A percentile compares a stretch with the other conserved stretches of the same genome.
Conservation (phyloP, 192 early-diverging fungal genomes). For the Coemansia sp. region DNA sequence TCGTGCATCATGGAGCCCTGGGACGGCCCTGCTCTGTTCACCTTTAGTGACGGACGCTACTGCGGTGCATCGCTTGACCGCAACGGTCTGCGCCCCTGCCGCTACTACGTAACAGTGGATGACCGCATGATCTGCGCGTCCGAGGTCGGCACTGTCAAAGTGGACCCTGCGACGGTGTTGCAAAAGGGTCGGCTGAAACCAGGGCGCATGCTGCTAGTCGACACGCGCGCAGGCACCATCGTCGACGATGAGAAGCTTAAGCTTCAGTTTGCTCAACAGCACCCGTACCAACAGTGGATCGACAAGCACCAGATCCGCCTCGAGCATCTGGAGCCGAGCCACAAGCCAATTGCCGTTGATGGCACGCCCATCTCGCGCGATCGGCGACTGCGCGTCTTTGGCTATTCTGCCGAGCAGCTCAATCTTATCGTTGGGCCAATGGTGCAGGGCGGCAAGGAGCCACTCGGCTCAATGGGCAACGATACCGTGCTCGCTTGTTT, state of each 20-base stretch:
- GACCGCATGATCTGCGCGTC: constrained; percentile 98
- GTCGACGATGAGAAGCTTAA: constrained; percentile 93
- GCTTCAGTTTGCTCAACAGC: constrained; percentile 64
- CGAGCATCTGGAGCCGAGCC: constrained; percentile 52
- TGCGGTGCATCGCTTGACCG: constrained; percentile 98
- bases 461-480: constrained; percentile 98
- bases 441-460: constrained; percentile 89
- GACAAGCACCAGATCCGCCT: constrained; percentile 78
- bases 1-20: constrained; percentile 97
- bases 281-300: constrained; percentile 85
- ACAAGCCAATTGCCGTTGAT: constrained; percentile 58
- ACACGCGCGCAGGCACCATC: constrained; percentile 83
- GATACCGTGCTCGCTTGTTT: constrained; percentile 94
- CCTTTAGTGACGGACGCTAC: constrained; percentile 95
- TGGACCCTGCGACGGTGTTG: constrained; percentile 76
- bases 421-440: constrained; percentile 88
- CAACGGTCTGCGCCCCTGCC: constrained; percentile 97
- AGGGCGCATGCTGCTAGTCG: constrained; percentile 96
- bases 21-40: constrained; percentile 97
- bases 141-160: constrained; percentile 88
- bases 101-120: constrained; percentile 89
- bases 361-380: constrained; percentile 65
- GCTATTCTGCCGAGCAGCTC: constrained; percentile 91
- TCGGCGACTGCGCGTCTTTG: constrained; percentile 81
- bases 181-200: constrained; percentile 94